phyloP scores from a whole-genome alignment of 345 rosid species.

The Acer saccharum region DNA sequence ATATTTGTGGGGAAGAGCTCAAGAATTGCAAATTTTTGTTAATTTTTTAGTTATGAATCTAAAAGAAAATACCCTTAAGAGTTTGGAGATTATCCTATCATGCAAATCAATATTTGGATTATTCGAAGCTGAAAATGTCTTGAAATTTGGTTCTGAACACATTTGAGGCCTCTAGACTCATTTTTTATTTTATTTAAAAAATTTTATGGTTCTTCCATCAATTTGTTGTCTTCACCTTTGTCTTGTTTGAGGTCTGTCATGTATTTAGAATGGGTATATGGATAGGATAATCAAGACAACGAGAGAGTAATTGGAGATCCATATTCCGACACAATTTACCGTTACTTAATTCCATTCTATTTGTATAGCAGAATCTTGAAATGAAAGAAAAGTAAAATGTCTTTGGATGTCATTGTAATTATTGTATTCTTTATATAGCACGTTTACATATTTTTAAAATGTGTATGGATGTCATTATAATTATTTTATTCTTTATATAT shows the following conservation, averaged over 20 bases:
- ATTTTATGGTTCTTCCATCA: neutral
- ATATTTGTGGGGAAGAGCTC: neutral
- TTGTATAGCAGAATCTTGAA: neutral
- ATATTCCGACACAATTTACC: no score
- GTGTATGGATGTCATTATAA: neutral
- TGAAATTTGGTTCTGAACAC: neutral
- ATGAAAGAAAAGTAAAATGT: neutral
- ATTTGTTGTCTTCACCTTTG: neutral
- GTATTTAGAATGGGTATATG: neutral
- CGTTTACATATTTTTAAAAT: neutral
- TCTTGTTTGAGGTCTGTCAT: neutral
- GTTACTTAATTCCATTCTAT: neutral
- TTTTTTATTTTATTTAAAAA: no score
- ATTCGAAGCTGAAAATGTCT: conserved; percentile 9
- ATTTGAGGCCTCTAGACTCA: neutral
- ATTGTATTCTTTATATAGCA: neutral
- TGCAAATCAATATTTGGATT: neutral
- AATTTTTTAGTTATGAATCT: neutral
- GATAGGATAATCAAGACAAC: neutral
- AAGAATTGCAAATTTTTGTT: neutral
- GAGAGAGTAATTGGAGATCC: neutral
- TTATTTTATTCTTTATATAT: neutral
- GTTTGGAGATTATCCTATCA: neutral
- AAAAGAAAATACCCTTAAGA: neutral
- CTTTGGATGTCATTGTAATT: neutral